Base-by-base conservation (phyloP, 306 rosid genomes). In the Elaeagnus macrophylla region DNA sequence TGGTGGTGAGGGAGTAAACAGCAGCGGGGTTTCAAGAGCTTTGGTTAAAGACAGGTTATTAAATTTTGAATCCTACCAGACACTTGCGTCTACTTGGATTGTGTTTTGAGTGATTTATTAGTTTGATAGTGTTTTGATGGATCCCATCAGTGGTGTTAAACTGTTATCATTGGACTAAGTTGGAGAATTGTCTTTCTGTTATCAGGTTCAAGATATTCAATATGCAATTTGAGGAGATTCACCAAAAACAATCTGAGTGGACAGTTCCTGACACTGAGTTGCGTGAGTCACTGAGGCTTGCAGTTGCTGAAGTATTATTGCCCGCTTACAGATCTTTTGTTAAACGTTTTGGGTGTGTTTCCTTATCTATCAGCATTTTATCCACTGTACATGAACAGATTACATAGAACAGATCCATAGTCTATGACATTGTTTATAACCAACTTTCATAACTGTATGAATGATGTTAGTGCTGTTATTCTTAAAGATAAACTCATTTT, bases 171-270 rank as follows among this genome's bases (percentile, higher is more conserved):
- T 43, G 55, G 67, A 61, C 56, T 45, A 13, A 44, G 43, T 64
- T 56, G 46, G 53, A n/a, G 17, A 54, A 47, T 1, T 54, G 55
- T 37, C 16, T 15, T 58, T 6, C 65, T 14, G 4, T 65, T 76
- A 42, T 62, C 79, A 91, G 96, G 84, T 82, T 91, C 59, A 91
- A 87, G 79, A 20, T 64, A 15, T 84, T 87, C 82, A 91, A 87
- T 69, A 14, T 44, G 48, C 99, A 93, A 62, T 80, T 93, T 72
- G 96, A 87, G 55, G 99, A 87, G 69, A 64, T 84, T 59, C 95
- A 93, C 79, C 82, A 79, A 67, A 81, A 96, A 66, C 99, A 87
- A 63, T 84, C 96, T 39, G 96, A 87, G 66, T 87, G 99, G 96
- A 93, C 99, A 36, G 80, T 93, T 72, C 99, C 95, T 2, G 99